Conservation (phyloP, 2,329 filamentous ascomycete species). For the Colletotrichum nymphaeae region DNA sequence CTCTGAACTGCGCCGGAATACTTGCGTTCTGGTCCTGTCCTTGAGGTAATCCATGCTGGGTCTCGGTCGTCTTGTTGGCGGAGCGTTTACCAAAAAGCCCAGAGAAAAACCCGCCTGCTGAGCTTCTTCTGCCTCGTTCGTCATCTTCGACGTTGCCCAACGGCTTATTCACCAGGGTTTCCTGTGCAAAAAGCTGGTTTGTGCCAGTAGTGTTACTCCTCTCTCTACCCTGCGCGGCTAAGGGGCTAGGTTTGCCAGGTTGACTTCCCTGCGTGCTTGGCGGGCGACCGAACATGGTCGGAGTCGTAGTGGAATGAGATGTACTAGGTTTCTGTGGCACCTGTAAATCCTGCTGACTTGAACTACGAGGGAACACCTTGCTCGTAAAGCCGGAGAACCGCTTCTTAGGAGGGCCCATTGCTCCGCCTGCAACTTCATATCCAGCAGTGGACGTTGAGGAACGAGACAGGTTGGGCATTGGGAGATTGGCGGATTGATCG, state of each 20-base stretch:
- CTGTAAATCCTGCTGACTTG: conserved; percentile 36
- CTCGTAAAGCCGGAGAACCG: conserved; percentile 55
- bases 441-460: conserved; percentile 41
- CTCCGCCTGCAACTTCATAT: conserved; percentile 32
- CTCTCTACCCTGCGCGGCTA: conserved; percentile 22
- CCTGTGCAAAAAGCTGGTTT: conserved; percentile 19
- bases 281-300: conserved; percentile 37
- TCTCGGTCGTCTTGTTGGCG: conserved; percentile 37
- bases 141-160: conserved; percentile 33
- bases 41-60: conserved; percentile 16
- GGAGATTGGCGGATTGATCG: conserved; percentile 18
- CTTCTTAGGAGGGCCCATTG: conserved; percentile 49
- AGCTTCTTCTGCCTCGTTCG: conserved; percentile 39
- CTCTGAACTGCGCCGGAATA: neutral
- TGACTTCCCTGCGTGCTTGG: conserved; percentile 17
- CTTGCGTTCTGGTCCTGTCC: neutral
- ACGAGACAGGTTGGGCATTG: conserved; percentile 38
- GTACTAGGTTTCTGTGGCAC: conserved; percentile 35
- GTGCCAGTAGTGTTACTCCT: conserved; percentile 39
- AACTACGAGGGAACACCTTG: conserved; percentile 43
- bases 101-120: conserved; percentile 38
- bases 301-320: conserved; percentile 37
- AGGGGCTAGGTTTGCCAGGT: conserved; percentile 12
- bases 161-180: conserved; percentile 3
- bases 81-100: conserved; percentile 39